phyloP scores from a whole-genome alignment of 2,329 filamentous ascomycete genomes.

The Neofusicoccum kwambonambiense region DNA sequence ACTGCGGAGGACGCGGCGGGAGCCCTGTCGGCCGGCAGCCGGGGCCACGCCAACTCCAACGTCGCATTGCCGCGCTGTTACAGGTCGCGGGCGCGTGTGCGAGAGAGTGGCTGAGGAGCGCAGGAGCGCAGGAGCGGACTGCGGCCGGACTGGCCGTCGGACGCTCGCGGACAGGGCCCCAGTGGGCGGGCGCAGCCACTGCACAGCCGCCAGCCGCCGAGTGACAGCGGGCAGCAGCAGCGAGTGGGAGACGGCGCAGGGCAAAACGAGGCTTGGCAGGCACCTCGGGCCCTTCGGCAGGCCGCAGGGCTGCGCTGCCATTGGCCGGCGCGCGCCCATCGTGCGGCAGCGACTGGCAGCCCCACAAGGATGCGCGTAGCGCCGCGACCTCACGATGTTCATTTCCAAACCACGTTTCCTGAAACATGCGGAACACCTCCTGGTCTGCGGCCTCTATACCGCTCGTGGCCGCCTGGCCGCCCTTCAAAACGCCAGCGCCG shows the following conservation, averaged over 20 bases:
- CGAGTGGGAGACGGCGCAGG: conserved; percentile 8
- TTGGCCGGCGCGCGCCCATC: not conserved
- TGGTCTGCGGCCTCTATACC: not conserved
- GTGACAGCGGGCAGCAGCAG: not conserved
- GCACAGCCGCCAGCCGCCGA: not conserved
- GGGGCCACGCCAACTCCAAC: not conserved
- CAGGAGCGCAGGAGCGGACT: too few species aligned
- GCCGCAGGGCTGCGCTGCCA: not conserved
- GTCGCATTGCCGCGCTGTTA: not conserved
- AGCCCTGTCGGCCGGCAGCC: not conserved
- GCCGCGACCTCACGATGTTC: conserved; percentile 9
- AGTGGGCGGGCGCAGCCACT: conserved; percentile 1
- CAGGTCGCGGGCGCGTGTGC: not conserved
- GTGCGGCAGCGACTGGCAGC: conserved; percentile 1
- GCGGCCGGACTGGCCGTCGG: not conserved
- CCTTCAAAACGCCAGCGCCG: conserved; percentile 10
- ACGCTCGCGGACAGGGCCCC: not conserved
- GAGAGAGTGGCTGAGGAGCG: not conserved
- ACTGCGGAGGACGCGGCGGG: not conserved
- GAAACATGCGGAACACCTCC: conserved; percentile 14
- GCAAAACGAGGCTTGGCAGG: not conserved
- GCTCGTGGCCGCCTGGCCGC: not conserved
- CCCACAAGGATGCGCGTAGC: not conserved
- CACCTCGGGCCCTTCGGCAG: not conserved
- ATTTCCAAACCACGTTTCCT: conserved; percentile 10